Conservation (phyloP, 2,329 filamentous ascomycete species). For the Bisporella sp. region DNA sequence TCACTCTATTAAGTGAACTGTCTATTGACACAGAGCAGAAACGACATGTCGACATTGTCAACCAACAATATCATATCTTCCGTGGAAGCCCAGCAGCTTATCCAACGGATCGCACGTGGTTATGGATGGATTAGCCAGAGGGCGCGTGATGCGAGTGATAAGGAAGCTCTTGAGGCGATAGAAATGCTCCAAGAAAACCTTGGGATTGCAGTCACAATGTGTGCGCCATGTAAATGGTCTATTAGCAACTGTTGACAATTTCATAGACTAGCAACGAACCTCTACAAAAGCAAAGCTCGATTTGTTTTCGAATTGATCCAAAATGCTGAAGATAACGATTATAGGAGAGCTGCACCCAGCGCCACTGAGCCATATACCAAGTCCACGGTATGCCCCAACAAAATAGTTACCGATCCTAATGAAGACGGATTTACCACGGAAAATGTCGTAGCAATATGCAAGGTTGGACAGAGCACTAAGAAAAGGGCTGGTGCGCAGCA, state of each 20-base stretch:
- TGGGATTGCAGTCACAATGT: constrained; percentile 2
- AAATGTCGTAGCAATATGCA: background rate
- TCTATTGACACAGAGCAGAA: background rate
- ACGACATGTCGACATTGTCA: background rate
- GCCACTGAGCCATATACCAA: background rate
- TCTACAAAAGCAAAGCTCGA: constrained; percentile 33
- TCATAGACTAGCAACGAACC: constrained; percentile 33
- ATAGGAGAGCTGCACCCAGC: background rate
- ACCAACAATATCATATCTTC: constrained; percentile 4
- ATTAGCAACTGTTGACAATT: constrained; percentile 3
- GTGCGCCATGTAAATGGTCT: constrained; percentile 1
- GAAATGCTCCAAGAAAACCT: constrained; percentile 4
- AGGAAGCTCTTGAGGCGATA: constrained; percentile 4
- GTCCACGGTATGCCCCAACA: background rate
- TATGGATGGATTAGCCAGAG: constrained; percentile 6
- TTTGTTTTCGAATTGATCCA: constrained; percentile 27
- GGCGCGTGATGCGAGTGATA: constrained; percentile 3
- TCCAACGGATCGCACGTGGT: constrained; percentile 3
- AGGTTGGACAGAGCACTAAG: constrained; percentile 1
- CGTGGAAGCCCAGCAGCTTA: constrained; percentile 1
- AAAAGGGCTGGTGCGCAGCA: background rate
- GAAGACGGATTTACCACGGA: background rate
- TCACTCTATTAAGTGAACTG: background rate
- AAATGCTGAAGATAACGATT: constrained; percentile 35
- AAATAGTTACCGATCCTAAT: background rate